A percentile compares a stretch with the other conserved stretches of the same genome.
phyloP scores from a whole-genome alignment of 1,139 yeast genomes.

The Yamadazyma jaroonii region DNA sequence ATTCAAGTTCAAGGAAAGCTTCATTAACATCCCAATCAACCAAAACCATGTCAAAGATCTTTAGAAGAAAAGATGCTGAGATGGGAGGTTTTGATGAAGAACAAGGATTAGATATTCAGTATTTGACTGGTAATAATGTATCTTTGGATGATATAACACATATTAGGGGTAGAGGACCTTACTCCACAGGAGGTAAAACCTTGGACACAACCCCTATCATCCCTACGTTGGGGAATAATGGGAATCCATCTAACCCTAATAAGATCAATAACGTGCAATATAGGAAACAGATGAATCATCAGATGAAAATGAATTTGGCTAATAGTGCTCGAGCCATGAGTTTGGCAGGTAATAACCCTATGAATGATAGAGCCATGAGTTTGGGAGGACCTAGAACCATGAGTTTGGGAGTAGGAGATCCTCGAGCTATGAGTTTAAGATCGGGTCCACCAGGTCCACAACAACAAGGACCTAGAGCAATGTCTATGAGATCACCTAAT shows the following conservation, averaged over 20 bases:
- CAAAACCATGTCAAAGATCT: slow-evolving; percentile 38
- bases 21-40: slow-evolving; percentile 42
- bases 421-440: slow-evolving; percentile 28
- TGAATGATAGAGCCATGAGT: slow-evolving; percentile 53
- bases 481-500: slow-evolving; percentile 11
- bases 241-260: slow-evolving; percentile 16
- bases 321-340: slow-evolving; percentile 49
- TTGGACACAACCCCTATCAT: slow-evolving; percentile 70
- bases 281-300: slow-evolving; percentile 66
- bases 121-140: slow-evolving; percentile 40
- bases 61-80: slow-evolving; percentile 34
- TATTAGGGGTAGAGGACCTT: slow-evolving; percentile 61
- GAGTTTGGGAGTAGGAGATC: slow-evolving; percentile 21
- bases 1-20: slow-evolving; percentile 24
- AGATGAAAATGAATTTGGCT: slow-evolving; percentile 56
- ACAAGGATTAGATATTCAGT: slow-evolving; percentile 46
- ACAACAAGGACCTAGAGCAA: slow-evolving; percentile 10
- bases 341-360: slow-evolving; percentile 36
- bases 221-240: slow-evolving; percentile 50
- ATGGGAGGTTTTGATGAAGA: slow-evolving; percentile 49
- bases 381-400: slow-evolving; percentile 29
- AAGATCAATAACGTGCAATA: slow-evolving; percentile 53
- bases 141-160: slow-evolving; percentile 65
- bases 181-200: slow-evolving; percentile 41
- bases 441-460: neutral